These are phyloP conservation scores for Sclerotinia spermophila DNA, from an alignment of 2,329 filamentous ascomycete genomes.

Conservation along the genomic window DNA sequence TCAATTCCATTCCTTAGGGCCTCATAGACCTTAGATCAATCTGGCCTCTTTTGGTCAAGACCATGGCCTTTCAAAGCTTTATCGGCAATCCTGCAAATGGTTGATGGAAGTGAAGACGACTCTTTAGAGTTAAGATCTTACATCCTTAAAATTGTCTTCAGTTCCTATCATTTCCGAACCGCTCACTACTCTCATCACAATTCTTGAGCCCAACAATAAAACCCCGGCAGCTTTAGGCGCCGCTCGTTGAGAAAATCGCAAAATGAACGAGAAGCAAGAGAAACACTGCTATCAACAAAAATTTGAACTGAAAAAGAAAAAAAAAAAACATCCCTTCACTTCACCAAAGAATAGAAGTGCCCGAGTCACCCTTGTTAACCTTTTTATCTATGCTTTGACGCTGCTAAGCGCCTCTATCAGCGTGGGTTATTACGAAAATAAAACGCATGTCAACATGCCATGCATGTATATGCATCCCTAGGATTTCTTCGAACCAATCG, in stretches of 20 bases:
- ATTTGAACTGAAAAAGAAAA: neutral
- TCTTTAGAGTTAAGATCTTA: neutral
- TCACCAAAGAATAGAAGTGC: neutral
- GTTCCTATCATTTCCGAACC: neutral
- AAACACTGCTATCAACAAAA: neutral
- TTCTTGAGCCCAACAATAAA: conserved; percentile 1
- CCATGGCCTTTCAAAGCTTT: neutral
- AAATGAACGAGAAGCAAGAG: neutral
- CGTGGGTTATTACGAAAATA: neutral
- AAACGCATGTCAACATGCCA: neutral
- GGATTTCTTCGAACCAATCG: conserved; percentile 4
- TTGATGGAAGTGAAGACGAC: neutral
- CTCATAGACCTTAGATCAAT: neutral
- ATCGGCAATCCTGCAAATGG: neutral
- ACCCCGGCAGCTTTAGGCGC: conserved; percentile 7
- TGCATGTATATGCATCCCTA: neutral
- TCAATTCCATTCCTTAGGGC: neutral
- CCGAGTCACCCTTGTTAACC: conserved; percentile 1
- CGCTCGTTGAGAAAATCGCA: neutral
- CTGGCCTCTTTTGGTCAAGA: neutral
- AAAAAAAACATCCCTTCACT: neutral
- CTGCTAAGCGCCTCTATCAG: conserved; percentile 12
- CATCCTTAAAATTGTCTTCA: neutral
- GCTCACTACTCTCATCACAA: neutral
- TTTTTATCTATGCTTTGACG: conserved; percentile 4